phyloP scores from a whole-genome alignment of 306 rosid species.

The Purshia tridentata region DNA sequence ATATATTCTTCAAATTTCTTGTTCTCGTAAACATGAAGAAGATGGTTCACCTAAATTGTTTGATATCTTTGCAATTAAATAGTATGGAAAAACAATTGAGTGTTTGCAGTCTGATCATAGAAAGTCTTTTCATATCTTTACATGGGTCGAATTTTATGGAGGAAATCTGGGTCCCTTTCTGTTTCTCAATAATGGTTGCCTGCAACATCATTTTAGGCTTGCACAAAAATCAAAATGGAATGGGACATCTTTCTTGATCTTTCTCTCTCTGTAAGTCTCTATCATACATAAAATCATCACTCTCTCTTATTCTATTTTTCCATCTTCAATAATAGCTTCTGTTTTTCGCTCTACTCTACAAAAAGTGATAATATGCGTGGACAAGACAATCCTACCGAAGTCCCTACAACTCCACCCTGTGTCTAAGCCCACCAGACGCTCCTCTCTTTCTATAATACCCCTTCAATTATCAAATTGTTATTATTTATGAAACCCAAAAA shows the following conservation, averaged over 20 bases:
- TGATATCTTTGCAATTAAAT: too few relatives aligned
- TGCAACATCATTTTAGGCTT: conserved; percentile 21
- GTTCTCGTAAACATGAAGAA: too few relatives aligned
- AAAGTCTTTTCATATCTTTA: neutral
- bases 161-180: neutral
- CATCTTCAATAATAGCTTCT: conserved; percentile 20
- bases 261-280: neutral
- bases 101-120: neutral
- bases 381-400: neutral
- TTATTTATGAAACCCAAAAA: too few relatives aligned
- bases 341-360: neutral
- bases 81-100: too few relatives aligned
- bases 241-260: conserved; percentile 21
- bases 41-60: too few relatives aligned
- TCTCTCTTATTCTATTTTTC: neutral
- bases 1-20: too few relatives aligned
- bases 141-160: neutral
- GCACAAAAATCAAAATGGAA: neutral
- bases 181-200: conserved; percentile 19
- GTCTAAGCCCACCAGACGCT: conserved; percentile 13
- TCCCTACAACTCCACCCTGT: neutral
- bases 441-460: neutral
- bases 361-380: neutral
- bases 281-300: neutral
- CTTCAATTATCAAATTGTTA: neutral